Conservation (phyloP, 202 grass and related monocot species). For the Cymbopogon flexuosus region DNA sequence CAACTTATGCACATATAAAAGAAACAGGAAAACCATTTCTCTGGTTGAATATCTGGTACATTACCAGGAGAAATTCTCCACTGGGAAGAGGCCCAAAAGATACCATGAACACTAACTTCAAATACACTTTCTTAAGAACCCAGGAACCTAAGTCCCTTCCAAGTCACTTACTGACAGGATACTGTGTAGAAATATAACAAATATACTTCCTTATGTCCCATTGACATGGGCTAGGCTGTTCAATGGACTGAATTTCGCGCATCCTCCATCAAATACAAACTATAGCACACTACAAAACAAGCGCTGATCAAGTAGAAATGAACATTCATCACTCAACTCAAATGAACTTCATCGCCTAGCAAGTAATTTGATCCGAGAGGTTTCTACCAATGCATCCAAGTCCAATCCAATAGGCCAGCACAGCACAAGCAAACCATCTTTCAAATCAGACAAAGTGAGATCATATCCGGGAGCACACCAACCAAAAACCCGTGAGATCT, state of each 20-base stretch:
- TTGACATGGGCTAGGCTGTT: not conserved
- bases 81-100: not conserved
- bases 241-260: not conserved
- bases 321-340: not conserved
- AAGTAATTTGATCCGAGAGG: not conserved
- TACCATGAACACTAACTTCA: not conserved
- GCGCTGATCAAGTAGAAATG: not conserved
- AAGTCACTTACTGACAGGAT: not conserved
- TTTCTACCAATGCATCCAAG: not conserved
- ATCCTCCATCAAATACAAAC: not conserved
- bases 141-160: not conserved
- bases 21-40: not conserved
- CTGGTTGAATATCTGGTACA: not conserved
- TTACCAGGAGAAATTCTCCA: not conserved
- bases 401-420: not conserved
- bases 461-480: not conserved
- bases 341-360: not conserved
- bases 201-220: not conserved
- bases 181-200: not conserved
- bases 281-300: not conserved
- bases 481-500: not conserved
- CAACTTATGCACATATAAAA: not conserved
- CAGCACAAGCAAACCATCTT: not conserved
- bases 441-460: not conserved
- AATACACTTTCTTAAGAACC: not conserved